Conservation (phyloP, 768 basidiomycete genomes). For the Lanmaoa rubissima region DNA sequence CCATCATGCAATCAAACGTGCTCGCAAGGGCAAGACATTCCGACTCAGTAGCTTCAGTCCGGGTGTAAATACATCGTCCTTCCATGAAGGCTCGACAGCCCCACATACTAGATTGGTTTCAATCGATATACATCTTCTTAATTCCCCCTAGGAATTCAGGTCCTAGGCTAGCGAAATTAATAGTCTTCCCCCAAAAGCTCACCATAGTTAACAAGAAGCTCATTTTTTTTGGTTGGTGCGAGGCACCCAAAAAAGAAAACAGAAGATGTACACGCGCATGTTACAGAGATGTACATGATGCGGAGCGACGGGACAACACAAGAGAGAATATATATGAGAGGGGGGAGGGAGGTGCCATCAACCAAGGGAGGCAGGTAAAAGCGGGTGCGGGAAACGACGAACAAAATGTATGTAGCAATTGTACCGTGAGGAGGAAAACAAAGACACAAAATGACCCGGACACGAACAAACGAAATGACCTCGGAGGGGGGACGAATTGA, state of each 20-base stretch:
- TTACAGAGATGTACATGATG: slow-evolving; percentile 30
- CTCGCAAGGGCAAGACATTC: no score
- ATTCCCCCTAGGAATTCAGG: no score
- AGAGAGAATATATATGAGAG: not conserved
- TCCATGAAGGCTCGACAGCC: no score
- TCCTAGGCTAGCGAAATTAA: no score
- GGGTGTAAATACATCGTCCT: no score
- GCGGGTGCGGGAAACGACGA: no score
- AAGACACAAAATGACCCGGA: no score
- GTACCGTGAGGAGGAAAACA: not conserved
- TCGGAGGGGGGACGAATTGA: not conserved
- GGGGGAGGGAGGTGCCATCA: not conserved
- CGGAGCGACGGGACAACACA: not conserved
- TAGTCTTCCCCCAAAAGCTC: no score
- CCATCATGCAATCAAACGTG: not conserved
- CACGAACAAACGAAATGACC: not conserved
- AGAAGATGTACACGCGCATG: slow-evolving; percentile 39
- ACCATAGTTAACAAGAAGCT: no score
- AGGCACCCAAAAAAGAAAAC: not conserved
- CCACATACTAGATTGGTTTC: no score
- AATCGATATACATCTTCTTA: no score
- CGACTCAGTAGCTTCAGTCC: no score
- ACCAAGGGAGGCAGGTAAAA: not conserved
- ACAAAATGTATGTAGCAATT: not conserved
- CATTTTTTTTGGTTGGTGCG: not conserved